Evolutionary conservation across 208 protist genomes (phyloP).

Genomic region (Leishmania tropica): DNA sequence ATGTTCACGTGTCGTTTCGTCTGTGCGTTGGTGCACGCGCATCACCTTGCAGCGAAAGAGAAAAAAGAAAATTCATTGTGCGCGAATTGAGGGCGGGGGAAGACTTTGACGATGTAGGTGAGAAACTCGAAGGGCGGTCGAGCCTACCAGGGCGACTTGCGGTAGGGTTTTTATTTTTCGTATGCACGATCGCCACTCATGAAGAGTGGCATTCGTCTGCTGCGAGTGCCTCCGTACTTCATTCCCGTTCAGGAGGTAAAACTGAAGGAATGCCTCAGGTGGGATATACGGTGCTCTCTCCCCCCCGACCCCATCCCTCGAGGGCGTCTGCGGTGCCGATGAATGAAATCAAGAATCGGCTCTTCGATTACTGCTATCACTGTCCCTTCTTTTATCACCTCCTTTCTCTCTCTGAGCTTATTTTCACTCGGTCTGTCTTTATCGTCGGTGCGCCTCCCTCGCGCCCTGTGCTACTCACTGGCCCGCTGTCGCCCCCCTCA

Average conservation of each 20-base stretch:
- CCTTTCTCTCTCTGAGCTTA: background rate
- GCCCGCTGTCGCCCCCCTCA: too few species aligned
- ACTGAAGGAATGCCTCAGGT: background rate
- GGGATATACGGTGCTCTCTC: background rate
- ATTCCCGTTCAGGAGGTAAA: background rate
- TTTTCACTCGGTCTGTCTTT: constrained; percentile 1
- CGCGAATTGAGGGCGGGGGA: background rate
- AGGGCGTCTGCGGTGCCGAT: background rate
- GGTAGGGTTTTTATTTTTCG: background rate
- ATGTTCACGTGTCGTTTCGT: too few species aligned
- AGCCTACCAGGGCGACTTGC: background rate
- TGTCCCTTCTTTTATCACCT: background rate
- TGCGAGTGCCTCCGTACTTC: background rate
- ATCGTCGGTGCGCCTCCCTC: too few species aligned
- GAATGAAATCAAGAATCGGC: background rate
- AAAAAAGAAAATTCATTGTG: background rate
- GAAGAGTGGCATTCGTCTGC: background rate
- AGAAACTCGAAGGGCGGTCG: background rate
- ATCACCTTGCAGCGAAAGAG: background rate
- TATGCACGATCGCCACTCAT: background rate
- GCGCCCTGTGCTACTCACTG: too few species aligned
- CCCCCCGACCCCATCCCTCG: background rate
- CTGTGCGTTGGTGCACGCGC: too few species aligned
- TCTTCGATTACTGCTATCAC: background rate
- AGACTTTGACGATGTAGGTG: background rate